A percentile compares a stretch with the other conserved stretches of the same genome.
These are phyloP conservation scores for Lasiosphaeriaceae sp. DNA, from an alignment of 495 filamentous ascomycete species.

Conservation along the genomic window DNA sequence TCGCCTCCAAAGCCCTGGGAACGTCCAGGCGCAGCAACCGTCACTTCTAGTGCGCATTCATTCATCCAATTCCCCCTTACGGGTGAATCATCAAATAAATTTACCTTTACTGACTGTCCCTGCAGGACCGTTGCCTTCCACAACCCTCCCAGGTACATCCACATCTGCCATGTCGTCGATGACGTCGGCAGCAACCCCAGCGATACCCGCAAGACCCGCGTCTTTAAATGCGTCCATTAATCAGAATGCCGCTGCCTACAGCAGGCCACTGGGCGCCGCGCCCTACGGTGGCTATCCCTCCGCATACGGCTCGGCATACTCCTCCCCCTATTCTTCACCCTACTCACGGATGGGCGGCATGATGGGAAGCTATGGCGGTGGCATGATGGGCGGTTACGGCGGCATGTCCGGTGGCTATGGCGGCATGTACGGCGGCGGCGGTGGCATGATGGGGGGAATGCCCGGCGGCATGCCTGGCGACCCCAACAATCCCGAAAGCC, in stretches of 20 bases:
- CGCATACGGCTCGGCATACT: constrained; percentile 41
- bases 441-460: constrained; percentile 56
- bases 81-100: background rate
- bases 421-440: constrained; percentile 63
- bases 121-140: constrained; percentile 19
- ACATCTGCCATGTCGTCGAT: constrained; percentile 24
- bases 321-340: constrained; percentile 43
- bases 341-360: constrained; percentile 43
- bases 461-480: constrained; percentile 63
- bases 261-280: constrained; percentile 32
- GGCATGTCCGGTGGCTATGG: constrained; percentile 44
- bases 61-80: background rate
- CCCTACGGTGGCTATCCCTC: constrained; percentile 57
- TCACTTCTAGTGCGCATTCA: constrained; percentile 46
- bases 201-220: constrained; percentile 76
- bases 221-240: constrained; percentile 74
- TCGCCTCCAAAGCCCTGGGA: constrained; percentile 98
- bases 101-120: constrained; percentile 5
- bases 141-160: constrained; percentile 30
- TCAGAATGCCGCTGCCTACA: constrained; percentile 77
- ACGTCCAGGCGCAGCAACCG: constrained; percentile 59
- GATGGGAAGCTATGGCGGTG: constrained; percentile 39
- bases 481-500: constrained; percentile 87
- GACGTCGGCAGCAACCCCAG: constrained; percentile 52
- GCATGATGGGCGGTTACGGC: constrained; percentile 23